Evolutionary conservation across 768 basidiomycete species (phyloP).

Genomic region (Lentinula lateritia): DNA sequence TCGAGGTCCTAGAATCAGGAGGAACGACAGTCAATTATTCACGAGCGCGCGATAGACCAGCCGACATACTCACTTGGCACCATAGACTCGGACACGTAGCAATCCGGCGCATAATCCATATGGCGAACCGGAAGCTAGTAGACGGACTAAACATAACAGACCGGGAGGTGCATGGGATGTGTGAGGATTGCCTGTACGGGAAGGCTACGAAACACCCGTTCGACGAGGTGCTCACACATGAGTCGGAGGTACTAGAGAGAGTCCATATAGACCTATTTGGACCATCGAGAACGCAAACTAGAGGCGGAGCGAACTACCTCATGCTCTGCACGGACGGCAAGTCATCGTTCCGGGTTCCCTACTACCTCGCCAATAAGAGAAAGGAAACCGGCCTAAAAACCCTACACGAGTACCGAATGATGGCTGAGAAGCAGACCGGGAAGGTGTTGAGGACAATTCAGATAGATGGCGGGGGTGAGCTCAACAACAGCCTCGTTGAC

Average conservation of each 20-base stretch:
- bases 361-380: slow-evolving; percentile 19
- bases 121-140: not conserved
- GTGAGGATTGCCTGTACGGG: slow-evolving; percentile 22
- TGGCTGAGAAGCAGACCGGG: too few relatives aligned
- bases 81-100: not conserved
- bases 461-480: too few relatives aligned
- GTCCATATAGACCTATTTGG: slow-evolving; percentile 22
- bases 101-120: not conserved
- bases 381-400: slow-evolving; percentile 11
- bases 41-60: not conserved
- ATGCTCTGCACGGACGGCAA: slow-evolving; percentile 18
- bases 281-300: slow-evolving; percentile 11
- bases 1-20: not conserved
- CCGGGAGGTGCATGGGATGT: not conserved
- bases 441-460: too few relatives aligned
- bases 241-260: slow-evolving; percentile 12
- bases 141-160: not conserved
- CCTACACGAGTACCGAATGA: too few relatives aligned
- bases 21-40: not conserved
- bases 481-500: too few relatives aligned
- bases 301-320: slow-evolving; percentile 16
- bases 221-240: slow-evolving; percentile 12
- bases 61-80: not conserved
- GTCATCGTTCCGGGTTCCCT: slow-evolving; percentile 8
- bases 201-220: slow-evolving; percentile 18